Evolutionary conservation across 1,139 yeast genomes (phyloP).

Genomic region (Magnusiomyces fungicola): DNA sequence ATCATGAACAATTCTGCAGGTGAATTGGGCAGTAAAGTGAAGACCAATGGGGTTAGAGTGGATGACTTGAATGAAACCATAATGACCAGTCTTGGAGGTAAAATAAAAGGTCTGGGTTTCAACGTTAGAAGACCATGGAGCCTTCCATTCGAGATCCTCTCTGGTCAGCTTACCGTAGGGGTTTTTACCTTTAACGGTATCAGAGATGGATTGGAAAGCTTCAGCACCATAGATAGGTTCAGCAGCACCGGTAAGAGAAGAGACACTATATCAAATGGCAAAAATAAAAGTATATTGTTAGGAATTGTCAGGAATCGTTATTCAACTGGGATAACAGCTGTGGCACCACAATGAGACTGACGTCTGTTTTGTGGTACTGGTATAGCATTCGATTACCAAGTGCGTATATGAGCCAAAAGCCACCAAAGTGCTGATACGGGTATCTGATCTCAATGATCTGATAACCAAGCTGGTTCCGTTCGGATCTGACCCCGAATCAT

Average conservation of each 20-base stretch:
- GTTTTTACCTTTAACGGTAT: slow-evolving; percentile 47
- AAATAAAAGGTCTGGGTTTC: slow-evolving; percentile 94
- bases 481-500: too few species aligned
- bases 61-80: slow-evolving; percentile 89
- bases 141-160: slow-evolving; percentile 67
- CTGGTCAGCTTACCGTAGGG: slow-evolving; percentile 49
- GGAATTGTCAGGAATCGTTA: not conserved
- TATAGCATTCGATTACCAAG: too few species aligned
- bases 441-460: too few species aligned
- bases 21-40: slow-evolving; percentile 90
- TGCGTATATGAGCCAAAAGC: too few species aligned
- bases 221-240: slow-evolving; percentile 95
- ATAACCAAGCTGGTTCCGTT: too few species aligned
- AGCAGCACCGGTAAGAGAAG: slow-evolving; percentile 93
- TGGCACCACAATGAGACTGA: too few species aligned
- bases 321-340: too few species aligned
- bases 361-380: too few species aligned
- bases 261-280: slow-evolving; percentile 36
- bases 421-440: too few species aligned
- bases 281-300: too few species aligned
- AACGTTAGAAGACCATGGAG: slow-evolving; percentile 78
- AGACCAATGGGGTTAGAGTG: slow-evolving; percentile 88
- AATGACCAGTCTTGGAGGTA: slow-evolving; percentile 53
- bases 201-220: slow-evolving; percentile 79
- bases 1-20: slow-evolving; percentile 66